Conservation (phyloP, 2,329 filamentous ascomycete genomes). For the Metarhizium album region DNA sequence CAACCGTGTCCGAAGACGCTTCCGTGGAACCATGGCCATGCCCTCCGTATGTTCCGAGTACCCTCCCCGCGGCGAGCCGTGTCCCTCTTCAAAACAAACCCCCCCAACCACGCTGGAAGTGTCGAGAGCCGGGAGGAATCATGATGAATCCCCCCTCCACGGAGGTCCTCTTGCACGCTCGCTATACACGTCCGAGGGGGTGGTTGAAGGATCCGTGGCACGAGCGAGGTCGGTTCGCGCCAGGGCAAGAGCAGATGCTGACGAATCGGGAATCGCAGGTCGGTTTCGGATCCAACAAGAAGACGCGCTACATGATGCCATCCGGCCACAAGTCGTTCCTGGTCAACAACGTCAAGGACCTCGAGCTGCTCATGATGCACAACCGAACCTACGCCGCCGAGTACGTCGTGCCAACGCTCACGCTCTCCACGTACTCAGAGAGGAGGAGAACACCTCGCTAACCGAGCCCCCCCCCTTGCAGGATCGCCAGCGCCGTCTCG, state of each 20-base stretch:
- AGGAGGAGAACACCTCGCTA: neutral
- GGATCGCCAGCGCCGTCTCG: slow-evolving; percentile 96
- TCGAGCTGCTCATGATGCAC: slow-evolving; percentile 99
- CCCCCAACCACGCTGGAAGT: neutral
- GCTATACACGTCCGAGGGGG: neutral
- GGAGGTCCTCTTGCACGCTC: neutral
- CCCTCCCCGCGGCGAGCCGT: neutral
- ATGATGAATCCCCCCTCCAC: no score
- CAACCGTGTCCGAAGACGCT: slow-evolving; percentile 92
- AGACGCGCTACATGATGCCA: slow-evolving; percentile 97
- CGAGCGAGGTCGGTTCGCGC: neutral
- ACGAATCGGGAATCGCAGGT: slow-evolving; percentile 48
- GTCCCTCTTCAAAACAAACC: neutral
- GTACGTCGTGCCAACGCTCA: no score
- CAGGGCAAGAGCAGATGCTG: neutral
- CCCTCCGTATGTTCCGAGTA: slow-evolving; percentile 74
- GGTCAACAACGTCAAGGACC: slow-evolving; percentile 90
- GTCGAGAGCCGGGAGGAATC: no score
- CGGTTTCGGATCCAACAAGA: slow-evolving; percentile 98
- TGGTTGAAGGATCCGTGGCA: neutral
- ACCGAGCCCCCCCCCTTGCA: slow-evolving; percentile 25
- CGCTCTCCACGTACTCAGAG: no score
- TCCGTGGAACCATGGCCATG: slow-evolving; percentile 93
- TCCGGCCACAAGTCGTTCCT: slow-evolving; percentile 99
- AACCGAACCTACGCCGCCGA: slow-evolving; percentile 98